Evolutionary conservation across 495 filamentous ascomycete genomes (phyloP), one percentile per base, ranked within the genome.

Genomic region (Terfezia boudieri): DNA sequence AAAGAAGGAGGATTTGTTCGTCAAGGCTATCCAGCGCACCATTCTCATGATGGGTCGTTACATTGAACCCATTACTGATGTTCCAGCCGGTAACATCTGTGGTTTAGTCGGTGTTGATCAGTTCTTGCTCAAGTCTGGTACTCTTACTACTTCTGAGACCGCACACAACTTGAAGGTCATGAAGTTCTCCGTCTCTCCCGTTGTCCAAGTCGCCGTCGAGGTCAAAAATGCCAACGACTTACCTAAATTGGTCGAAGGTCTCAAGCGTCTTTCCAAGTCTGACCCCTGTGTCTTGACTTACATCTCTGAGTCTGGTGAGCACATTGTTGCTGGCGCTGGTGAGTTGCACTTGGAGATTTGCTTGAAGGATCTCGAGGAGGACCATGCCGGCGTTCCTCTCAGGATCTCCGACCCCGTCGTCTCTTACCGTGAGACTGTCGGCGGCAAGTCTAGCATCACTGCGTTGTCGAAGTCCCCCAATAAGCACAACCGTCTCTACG

Each of bases 121-220:
- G 78, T 99, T 99, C 84, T 75, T 99, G 73, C 86, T 99, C 77
- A 99, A 99, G 81, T 96, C 90, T 67, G 90, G 90, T 79, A 99
- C 90, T 61, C 81, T 99, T 60, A 93, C 87, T 71, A 99, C 92
- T 67, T 80, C 79, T 66, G 90, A 99, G 58, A 89, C 88, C 57
- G 90, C 90, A 64, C 90, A 99, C 82, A 99, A 99, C 79, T 73
- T 99, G 61, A 99, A 96, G 81, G 90, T 99, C 73, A 99, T 99
- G 90, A 94, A 93, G 75, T 99, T 99, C 84, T 99, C 90, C 65
- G 90, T 99, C 67, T 96, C 90, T 43, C 90, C 90, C 67, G 90
- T 99, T 71, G 92, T 99, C 61, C 90, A 80, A 73, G 89, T 90
- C 60, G 94, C 92, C 70, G 90, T 99, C 62, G 87, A 96, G 73